Evolutionary conservation across 495 filamentous ascomycete species (phyloP).

Genomic region (Lasiosphaeria hispida): DNA sequence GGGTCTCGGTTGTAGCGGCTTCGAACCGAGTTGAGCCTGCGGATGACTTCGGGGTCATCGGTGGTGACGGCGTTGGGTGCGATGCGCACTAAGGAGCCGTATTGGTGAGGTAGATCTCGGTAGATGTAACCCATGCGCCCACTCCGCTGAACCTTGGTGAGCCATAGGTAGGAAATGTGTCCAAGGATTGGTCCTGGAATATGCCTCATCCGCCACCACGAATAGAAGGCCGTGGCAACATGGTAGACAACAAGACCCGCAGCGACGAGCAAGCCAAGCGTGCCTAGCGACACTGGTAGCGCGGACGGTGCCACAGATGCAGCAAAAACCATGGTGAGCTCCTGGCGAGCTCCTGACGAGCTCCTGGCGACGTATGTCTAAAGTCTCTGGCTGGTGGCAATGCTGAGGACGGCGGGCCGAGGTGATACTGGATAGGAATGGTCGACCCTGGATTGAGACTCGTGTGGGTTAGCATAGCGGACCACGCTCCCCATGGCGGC

Average conservation of each 20-base stretch:
- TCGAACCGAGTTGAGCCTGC: slow-evolving; percentile 34
- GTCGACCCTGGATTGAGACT: too few relatives aligned
- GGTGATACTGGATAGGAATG: too few relatives aligned
- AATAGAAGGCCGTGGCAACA: slow-evolving; percentile 8
- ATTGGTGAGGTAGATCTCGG: slow-evolving; percentile 36
- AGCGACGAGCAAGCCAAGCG: neutral
- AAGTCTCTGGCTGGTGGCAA: too few relatives aligned
- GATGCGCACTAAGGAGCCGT: slow-evolving; percentile 49
- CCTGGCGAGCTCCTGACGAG: too few relatives aligned
- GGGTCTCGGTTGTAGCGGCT: slow-evolving; percentile 30
- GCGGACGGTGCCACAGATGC: too few relatives aligned
- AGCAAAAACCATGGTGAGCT: too few relatives aligned
- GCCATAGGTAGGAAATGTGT: slow-evolving; percentile 24
- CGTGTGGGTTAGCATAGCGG: too few relatives aligned
- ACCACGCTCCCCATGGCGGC: too few relatives aligned
- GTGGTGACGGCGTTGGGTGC: slow-evolving; percentile 51
- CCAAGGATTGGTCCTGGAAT: slow-evolving; percentile 26
- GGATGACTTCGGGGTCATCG: slow-evolving; percentile 36
- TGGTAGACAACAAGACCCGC: neutral
- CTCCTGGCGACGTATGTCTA: too few relatives aligned
- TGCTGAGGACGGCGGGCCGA: too few relatives aligned
- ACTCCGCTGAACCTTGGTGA: slow-evolving; percentile 3
- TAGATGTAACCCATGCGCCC: slow-evolving; percentile 30
- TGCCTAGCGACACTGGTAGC: neutral
- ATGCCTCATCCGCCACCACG: slow-evolving; percentile 27